Conservation (phyloP, 768 basidiomycete genomes). For the Dioszegia hungarica region DNA sequence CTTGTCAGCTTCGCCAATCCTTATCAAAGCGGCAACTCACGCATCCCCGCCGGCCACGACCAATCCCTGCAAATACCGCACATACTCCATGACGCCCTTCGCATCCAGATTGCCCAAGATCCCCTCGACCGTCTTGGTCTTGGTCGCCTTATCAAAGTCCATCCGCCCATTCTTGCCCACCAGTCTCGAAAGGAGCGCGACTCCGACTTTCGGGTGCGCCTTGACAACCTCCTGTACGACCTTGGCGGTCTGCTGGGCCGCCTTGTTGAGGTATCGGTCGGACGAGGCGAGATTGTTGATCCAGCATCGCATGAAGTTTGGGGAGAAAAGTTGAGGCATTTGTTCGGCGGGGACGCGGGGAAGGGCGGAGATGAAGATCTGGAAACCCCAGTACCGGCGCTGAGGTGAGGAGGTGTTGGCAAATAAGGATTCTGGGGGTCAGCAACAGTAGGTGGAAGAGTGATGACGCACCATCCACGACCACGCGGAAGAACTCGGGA, state of each 20-base stretch:
- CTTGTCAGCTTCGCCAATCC: background rate
- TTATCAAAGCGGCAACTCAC: constrained; percentile 47
- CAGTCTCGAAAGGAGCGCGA: constrained; percentile 76
- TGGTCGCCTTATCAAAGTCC: constrained; percentile 87
- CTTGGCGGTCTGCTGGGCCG: constrained; percentile 72
- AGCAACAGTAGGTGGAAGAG: background rate
- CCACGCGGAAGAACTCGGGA: constrained; percentile 83
- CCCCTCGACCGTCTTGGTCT: constrained; percentile 84
- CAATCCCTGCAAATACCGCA: constrained; percentile 64
- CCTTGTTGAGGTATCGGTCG: constrained; percentile 85
- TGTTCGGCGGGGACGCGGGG: constrained; percentile 61
- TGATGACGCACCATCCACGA: constrained; percentile 71
- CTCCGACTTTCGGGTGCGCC: constrained; percentile 70
- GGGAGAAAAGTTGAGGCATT: constrained; percentile 83
- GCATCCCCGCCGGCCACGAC: constrained; percentile 53
- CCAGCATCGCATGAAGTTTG: constrained; percentile 94
- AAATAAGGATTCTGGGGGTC: constrained; percentile 70
- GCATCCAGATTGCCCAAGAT: constrained; percentile 69
- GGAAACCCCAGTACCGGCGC: constrained; percentile 95
- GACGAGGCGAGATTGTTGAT: constrained; percentile 86
- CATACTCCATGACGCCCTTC: constrained; percentile 71
- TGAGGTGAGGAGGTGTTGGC: constrained; percentile 74
- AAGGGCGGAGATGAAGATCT: constrained; percentile 75
- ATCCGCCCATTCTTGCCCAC: constrained; percentile 74
- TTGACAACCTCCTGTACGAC: constrained; percentile 72